phyloP scores from a whole-genome alignment of 305 asterid species.

The Withania somnifera region DNA sequence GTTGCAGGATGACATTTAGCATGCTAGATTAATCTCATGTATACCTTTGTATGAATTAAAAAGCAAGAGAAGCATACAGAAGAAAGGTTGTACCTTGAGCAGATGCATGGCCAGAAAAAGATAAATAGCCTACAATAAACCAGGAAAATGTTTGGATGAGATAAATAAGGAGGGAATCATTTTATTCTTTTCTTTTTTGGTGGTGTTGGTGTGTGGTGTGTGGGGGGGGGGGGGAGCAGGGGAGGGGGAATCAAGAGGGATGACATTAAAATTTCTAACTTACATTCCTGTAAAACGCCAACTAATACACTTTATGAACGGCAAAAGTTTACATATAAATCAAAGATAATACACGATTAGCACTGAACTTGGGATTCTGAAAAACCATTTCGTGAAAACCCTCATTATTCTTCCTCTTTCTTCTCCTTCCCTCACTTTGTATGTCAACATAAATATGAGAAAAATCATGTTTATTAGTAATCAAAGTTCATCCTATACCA shows the following conservation, averaged over 20 bases:
- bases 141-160: background rate
- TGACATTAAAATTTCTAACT: background rate
- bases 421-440: no score
- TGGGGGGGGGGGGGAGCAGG: no score
- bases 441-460: no score
- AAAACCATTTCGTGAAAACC: background rate
- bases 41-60: background rate
- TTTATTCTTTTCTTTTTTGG: background rate
- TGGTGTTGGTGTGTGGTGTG: no score
- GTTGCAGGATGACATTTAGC: background rate
- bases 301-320: background rate
- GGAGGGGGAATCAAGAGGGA: background rate
- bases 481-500: no score
- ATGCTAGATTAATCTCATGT: background rate
- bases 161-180: background rate
- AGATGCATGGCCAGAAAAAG: slow-evolving; percentile 38
- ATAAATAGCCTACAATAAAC: slow-evolving; percentile 37
- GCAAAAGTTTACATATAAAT: background rate
- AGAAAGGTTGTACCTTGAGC: slow-evolving; percentile 37
- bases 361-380: background rate
- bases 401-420: background rate
- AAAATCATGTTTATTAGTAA: no score
- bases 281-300: background rate
- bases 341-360: background rate
- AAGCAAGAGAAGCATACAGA: background rate